phyloP scores from a whole-genome alignment of 352 stramenopile genomes.

The Phytophthora cactorum region DNA sequence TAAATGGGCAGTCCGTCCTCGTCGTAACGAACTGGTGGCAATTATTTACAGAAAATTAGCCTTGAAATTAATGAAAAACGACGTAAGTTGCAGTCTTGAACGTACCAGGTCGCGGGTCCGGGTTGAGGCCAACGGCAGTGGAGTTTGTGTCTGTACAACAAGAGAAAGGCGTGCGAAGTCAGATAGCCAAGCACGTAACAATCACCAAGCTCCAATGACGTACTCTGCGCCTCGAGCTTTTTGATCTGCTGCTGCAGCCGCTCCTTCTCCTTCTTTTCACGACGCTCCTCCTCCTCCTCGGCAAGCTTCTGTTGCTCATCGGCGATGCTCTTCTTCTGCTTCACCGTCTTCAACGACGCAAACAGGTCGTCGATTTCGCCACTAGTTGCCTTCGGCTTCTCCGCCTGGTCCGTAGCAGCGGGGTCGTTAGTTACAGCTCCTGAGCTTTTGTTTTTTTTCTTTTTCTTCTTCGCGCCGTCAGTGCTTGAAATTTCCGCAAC shows the following conservation, averaged over 20 bases:
- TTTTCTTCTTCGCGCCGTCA: conserved; percentile 46
- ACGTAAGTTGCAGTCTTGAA: not conserved
- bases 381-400: conserved; percentile 26
- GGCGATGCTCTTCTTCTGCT: conserved; percentile 67
- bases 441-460: conserved; percentile 55
- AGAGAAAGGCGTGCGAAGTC: not conserved
- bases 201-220: conserved; percentile 13
- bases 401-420: conserved; percentile 12
- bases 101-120: conserved; percentile 76
- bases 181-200: not conserved
- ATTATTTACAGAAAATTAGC: conserved; percentile 12
- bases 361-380: conserved; percentile 87
- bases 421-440: not conserved
- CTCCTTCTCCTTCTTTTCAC: conserved; percentile 66
- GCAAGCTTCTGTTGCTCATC: conserved; percentile 62
- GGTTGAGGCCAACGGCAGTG: conserved; percentile 65
- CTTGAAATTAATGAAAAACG: not conserved
- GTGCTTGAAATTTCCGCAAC: not conserved
- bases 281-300: conserved; percentile 47
- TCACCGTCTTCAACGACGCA: conserved; percentile 72
- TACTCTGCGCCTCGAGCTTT: conserved; percentile 82
- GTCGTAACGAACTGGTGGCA: conserved; percentile 75
- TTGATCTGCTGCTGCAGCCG: conserved; percentile 82
- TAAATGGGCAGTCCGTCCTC: conserved; percentile 90
- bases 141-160: conserved; percentile 75